A percentile compares a stretch with the other conserved stretches of the same genome.
Conservation (phyloP, 2,329 filamentous ascomycete species). For the Fusarium sp. region DNA sequence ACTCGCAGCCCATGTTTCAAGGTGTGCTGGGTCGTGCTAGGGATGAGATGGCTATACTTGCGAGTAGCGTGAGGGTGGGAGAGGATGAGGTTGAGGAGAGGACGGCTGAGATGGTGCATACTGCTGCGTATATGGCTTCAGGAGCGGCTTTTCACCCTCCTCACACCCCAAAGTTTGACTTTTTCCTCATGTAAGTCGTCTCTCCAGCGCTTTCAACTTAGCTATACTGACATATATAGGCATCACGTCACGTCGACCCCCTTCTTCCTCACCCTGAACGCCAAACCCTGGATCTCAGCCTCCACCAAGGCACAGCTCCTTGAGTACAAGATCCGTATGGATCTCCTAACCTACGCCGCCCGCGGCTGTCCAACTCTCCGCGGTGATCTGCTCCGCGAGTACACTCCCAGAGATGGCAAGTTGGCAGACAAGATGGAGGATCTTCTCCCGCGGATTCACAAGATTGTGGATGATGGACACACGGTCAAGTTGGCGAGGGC, state of each 20-base stretch:
- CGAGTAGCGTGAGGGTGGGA: constrained; percentile 68
- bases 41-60: constrained; percentile 72
- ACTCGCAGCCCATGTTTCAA: constrained; percentile 75
- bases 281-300: constrained; percentile 69
- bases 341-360: constrained; percentile 80
- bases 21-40: constrained; percentile 74
- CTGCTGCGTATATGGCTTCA: constrained; percentile 62
- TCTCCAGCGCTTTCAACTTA: no score
- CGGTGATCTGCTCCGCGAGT: constrained; percentile 69
- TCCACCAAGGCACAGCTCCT: constrained; percentile 76
- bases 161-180: constrained; percentile 82
- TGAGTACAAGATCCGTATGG: constrained; percentile 84
- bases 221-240: constrained; percentile 56
- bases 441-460: constrained; percentile 61
- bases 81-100: constrained; percentile 68
- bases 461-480: constrained; percentile 81
- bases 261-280: constrained; percentile 79
- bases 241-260: constrained; percentile 79
- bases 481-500: constrained; percentile 80
- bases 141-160: constrained; percentile 71
- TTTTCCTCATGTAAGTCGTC: constrained; percentile 71
- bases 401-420: constrained; percentile 64
- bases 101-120: constrained; percentile 76
- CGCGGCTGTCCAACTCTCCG: constrained; percentile 72
- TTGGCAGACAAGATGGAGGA: constrained; percentile 61